Conservation (phyloP, 371 early-diverging fungal genomes). For the Mortierella sp. region DNA sequence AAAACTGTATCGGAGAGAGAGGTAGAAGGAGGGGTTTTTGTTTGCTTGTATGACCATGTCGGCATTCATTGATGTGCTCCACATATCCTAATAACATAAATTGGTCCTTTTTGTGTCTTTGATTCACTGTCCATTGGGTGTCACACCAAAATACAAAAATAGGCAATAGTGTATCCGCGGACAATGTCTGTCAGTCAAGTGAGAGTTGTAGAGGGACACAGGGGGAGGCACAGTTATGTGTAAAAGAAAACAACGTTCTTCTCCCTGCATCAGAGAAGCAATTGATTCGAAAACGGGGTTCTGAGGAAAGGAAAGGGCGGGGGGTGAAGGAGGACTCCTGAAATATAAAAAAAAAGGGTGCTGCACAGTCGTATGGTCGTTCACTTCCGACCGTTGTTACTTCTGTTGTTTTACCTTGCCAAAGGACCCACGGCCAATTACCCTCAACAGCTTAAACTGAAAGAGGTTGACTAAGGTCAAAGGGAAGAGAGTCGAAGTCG, state of each 20-base stretch:
- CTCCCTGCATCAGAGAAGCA: neutral
- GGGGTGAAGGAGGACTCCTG: neutral
- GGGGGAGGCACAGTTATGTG: neutral
- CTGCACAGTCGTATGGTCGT: constrained; percentile 1
- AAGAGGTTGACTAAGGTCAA: constrained; percentile 64
- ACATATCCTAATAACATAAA: neutral
- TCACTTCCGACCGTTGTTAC: neutral
- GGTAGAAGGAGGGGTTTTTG: neutral
- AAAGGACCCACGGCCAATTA: constrained; percentile 82
- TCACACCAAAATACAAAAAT: constrained; percentile 4
- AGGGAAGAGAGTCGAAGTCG: neutral
- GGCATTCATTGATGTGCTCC: too few relatives aligned
- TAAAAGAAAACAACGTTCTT: neutral
- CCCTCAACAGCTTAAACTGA: constrained; percentile 77
- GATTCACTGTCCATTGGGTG: neutral
- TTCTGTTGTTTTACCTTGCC: constrained; percentile 72
- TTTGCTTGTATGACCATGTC: neutral
- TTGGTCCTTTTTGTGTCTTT: neutral
- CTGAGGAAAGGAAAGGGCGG: neutral
- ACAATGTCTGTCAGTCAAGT: neutral
- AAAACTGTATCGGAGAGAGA: neutral
- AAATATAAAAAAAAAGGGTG: neutral
- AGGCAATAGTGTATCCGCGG: neutral
- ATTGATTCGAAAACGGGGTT: neutral
- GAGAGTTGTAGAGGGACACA: neutral